These are phyloP conservation scores for Malassezia yamatoensis DNA, from an alignment of 1,284 basidiomycete genomes.

Conservation along the genomic window DNA sequence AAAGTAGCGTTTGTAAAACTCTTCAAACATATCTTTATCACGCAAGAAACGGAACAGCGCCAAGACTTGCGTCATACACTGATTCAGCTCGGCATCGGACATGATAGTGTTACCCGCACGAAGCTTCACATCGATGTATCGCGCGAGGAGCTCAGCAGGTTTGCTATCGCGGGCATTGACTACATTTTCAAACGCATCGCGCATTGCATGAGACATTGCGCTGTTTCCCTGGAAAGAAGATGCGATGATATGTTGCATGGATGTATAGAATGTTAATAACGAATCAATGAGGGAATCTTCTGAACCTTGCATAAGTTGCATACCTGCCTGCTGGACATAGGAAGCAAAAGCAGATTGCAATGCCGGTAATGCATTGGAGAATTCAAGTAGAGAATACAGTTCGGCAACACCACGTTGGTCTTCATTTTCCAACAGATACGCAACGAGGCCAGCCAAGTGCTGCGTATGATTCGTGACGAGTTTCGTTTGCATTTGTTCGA, in stretches of 20 bases:
- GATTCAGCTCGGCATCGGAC: slow-evolving; percentile 63
- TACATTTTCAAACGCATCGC: slow-evolving; percentile 67
- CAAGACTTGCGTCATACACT: slow-evolving; percentile 64
- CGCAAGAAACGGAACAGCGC: slow-evolving; percentile 71
- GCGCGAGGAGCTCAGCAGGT: slow-evolving; percentile 89
- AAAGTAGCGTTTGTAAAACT: slow-evolving; percentile 80
- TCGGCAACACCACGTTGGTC: neutral
- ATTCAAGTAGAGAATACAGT: neutral
- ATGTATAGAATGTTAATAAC: slow-evolving; percentile 29
- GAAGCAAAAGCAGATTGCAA: slow-evolving; percentile 3
- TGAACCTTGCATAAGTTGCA: neutral
- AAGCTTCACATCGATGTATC: slow-evolving; percentile 75
- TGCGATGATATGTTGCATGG: slow-evolving; percentile 25
- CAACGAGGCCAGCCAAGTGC: slow-evolving; percentile 20
- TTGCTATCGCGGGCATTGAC: slow-evolving; percentile 73
- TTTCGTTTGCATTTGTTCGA: slow-evolving; percentile 18
- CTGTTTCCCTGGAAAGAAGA: slow-evolving; percentile 27
- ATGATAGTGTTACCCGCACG: slow-evolving; percentile 68
- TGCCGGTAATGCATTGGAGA: neutral
- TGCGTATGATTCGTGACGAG: slow-evolving; percentile 26
- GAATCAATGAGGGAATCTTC: slow-evolving; percentile 38
- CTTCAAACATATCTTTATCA: slow-evolving; percentile 54
- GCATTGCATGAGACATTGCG: slow-evolving; percentile 49
- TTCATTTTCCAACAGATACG: slow-evolving; percentile 20
- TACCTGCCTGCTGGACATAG: slow-evolving; percentile 4